Conservation (phyloP, 2,329 filamentous ascomycete genomes). For the Xylariaceae sp. region DNA sequence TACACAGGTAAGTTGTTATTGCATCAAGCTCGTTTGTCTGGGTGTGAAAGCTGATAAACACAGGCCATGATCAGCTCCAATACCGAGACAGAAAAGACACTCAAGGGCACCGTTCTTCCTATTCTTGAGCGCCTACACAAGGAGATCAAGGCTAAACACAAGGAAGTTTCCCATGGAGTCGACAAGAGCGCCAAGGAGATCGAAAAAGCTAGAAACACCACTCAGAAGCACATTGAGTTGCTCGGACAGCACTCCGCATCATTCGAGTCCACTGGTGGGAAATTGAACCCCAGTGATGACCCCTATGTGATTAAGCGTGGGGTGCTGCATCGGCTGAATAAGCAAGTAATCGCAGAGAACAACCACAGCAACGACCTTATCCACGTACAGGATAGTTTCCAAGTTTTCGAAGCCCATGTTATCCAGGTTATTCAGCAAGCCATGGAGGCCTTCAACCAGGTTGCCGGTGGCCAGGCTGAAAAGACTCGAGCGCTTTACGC, state of each 20-base stretch:
- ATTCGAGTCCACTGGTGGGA: conserved; percentile 77
- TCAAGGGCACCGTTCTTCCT: conserved; percentile 85
- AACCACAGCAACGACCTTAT: conserved; percentile 92
- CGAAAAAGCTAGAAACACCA: conserved; percentile 82
- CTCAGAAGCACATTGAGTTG: conserved; percentile 95
- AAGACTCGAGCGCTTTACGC: conserved; percentile 80
- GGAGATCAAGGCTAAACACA: conserved; percentile 95
- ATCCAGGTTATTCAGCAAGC: conserved; percentile 82
- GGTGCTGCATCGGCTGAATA: conserved; percentile 82
- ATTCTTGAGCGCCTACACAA: conserved; percentile 89
- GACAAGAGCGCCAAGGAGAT: conserved; percentile 88
- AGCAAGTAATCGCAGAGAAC: conserved; percentile 94
- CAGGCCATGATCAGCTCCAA: conserved; percentile 87
- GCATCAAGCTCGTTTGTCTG: no score
- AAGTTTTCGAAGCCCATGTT: conserved; percentile 85
- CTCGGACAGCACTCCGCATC: conserved; percentile 84
- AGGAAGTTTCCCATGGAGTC: conserved; percentile 83
- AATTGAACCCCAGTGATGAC: conserved; percentile 74
- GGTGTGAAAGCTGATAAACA: conserved; percentile 17
- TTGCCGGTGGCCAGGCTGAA: conserved; percentile 80
- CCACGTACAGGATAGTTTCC: conserved; percentile 88
- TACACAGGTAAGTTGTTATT: conserved; percentile 64
- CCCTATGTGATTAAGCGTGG: conserved; percentile 87
- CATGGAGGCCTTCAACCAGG: conserved; percentile 81
- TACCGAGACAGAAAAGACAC: conserved; percentile 85